Percentiles rank a stretch among this genome's conserved stretches.
phyloP scores from a whole-genome alignment of 176 grass and related monocot species.

The Oryza coarctata region DNA sequence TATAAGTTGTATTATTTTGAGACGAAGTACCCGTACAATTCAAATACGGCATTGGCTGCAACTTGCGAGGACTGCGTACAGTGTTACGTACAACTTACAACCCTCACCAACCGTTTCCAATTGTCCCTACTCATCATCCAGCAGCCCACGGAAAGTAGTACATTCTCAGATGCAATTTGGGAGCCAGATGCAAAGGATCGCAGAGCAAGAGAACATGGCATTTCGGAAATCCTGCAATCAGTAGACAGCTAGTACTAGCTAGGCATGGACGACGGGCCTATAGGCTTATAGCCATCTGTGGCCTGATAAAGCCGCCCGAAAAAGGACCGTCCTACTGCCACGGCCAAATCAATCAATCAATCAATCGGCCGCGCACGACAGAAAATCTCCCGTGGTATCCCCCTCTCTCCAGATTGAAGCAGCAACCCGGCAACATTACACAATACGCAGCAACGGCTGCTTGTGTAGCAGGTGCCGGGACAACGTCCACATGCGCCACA shows the following conservation, averaged over 20 bases:
- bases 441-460: neutral
- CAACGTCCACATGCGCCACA: conserved; percentile 12
- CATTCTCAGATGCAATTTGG: neutral
- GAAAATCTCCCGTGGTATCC: neutral
- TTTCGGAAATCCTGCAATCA: neutral
- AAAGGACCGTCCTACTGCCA: neutral
- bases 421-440: neutral
- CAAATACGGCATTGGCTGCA: too few relatives aligned
- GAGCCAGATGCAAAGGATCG: neutral
- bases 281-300: too few relatives aligned
- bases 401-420: neutral
- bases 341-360: neutral
- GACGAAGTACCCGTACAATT: too few relatives aligned
- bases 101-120: too few relatives aligned
- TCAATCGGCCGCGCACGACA: neutral
- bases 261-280: neutral
- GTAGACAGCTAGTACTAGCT: too few relatives aligned
- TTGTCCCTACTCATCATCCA: too few relatives aligned
- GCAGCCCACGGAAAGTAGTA: neutral
- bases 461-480: neutral
- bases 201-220: conserved; percentile 6
- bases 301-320: too few relatives aligned
- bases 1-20: too few relatives aligned
- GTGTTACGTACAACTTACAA: too few relatives aligned
- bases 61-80: too few relatives aligned